Percentiles rank a stretch among this genome's conserved stretches.
These are phyloP conservation scores for Brettanomyces naardenensis DNA, from an alignment of 805 yeast genomes.

Conservation along the genomic window DNA sequence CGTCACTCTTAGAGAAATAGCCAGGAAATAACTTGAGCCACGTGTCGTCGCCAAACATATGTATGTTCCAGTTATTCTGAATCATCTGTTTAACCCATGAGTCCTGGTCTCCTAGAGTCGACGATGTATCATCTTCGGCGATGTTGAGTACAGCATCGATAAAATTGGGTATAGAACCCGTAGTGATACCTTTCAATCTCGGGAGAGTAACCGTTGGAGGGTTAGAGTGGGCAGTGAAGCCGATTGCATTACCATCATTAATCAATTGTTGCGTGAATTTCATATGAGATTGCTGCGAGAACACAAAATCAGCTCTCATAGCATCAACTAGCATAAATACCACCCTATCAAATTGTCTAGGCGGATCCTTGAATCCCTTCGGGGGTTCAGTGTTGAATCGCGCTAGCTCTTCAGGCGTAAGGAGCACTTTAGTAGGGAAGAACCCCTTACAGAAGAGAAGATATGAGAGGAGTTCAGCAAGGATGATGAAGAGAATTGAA, in stretches of 20 bases:
- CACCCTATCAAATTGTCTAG: conserved; percentile 53
- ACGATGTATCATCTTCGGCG: conserved; percentile 76
- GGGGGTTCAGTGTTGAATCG: conserved; percentile 25
- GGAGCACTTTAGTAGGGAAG: conserved; percentile 80
- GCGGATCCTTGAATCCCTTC: conserved; percentile 19
- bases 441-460: conserved; percentile 72
- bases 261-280: conserved; percentile 56
- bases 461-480: conserved; percentile 44
- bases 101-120: conserved; percentile 66
- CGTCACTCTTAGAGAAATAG: conserved; percentile 61
- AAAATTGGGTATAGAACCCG: conserved; percentile 92
- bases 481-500: conserved; percentile 7
- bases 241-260: conserved; percentile 62
- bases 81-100: conserved; percentile 77
- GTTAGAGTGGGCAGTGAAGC: conserved; percentile 84
- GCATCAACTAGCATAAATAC: conserved; percentile 91
- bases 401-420: conserved; percentile 49
- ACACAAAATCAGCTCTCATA: conserved; percentile 80
- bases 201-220: conserved; percentile 98
- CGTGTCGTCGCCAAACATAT: conserved; percentile 96
- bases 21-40: conserved; percentile 88
- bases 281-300: conserved; percentile 59
- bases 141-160: conserved; percentile 90
- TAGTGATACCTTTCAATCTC: conserved; percentile 83
- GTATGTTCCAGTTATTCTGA: conserved; percentile 36